Percentiles rank a stretch among this genome's conserved stretches.
phyloP scores from a whole-genome alignment of 768 basidiomycete genomes.

The Rhodotorula toruloides region DNA sequence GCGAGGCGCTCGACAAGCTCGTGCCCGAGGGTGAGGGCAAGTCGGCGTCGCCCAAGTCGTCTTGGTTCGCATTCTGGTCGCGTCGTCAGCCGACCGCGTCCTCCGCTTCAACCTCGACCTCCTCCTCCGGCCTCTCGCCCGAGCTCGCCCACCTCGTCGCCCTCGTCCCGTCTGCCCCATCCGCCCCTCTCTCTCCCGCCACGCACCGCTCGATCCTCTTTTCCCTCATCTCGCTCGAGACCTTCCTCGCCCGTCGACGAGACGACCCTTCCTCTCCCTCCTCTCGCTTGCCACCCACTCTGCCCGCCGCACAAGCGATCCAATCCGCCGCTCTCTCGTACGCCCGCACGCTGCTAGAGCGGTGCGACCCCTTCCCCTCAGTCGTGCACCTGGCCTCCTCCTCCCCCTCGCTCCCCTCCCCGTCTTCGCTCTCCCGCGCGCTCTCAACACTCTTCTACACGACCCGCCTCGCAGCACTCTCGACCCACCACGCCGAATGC shows the following conservation, averaged over 20 bases:
- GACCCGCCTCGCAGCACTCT: constrained; percentile 22
- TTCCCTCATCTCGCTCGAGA: constrained; percentile 34
- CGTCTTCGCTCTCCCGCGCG: not conserved
- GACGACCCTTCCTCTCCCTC: not conserved
- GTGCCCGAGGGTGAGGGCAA: not conserved
- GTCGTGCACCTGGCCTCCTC: constrained; percentile 1
- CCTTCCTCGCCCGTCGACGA: constrained; percentile 26
- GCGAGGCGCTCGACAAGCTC: constrained; percentile 7
- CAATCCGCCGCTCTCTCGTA: constrained; percentile 18
- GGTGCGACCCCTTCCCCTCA: not conserved
- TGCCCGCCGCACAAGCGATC: constrained; percentile 4
- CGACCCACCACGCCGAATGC: constrained; percentile 33
- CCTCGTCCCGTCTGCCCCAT: constrained; percentile 1
- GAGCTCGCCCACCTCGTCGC: constrained; percentile 14
- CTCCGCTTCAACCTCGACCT: not conserved
- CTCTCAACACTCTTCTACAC: constrained; percentile 6
- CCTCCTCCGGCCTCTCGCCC: not conserved
- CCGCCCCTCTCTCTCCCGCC: not conserved
- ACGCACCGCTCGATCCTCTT: constrained; percentile 28
- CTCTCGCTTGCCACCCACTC: not conserved
- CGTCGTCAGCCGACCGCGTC: constrained; percentile 28
- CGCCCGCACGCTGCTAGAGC: not conserved
- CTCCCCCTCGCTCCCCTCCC: not conserved
- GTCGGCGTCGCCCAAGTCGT: constrained; percentile 4
- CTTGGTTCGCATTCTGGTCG: constrained; percentile 38